Evolutionary conservation across 331 rosid genomes (phyloP), one percentile per base, ranked within the genome.

Genomic region (Rhamnella rubrinervis): DNA sequence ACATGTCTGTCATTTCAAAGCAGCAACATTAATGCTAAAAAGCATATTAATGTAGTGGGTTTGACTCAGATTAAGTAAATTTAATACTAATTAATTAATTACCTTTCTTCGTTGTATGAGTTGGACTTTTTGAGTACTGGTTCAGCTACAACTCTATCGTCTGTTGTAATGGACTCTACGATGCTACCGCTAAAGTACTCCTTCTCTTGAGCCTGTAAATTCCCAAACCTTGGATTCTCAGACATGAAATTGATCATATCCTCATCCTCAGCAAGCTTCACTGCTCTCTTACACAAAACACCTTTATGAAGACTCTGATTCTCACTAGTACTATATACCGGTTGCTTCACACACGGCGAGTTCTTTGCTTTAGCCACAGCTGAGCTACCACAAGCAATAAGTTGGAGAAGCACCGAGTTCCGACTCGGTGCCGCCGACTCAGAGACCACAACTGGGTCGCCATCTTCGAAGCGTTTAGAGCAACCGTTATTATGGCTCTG

Each of bases 171-270:
- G 55, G 90, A 75, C 63, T 93, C 98, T 2, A 93, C 83, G 23
- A 93, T 71, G 59, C 96, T 89, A 6, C 98, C 98, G 18, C 96
- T 93, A 55, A 93, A 93, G 57, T 88, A 93, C 63, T 88, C 98
- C 72, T 93, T 88, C 80, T 92, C 97, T 80, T 87, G 95, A 0
- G 75, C 51, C 75, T 82, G 89, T 65, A 82, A 67, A 47, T 89
- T 89, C 76, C 97, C 97, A 18, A 88, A 88, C 75, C 96, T 82
- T 9, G 96, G 96, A 57, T 89, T 86, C 81, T 86, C 96, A 59
- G 88, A 84, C 76, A 86, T 85, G 74, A 59, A 89, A 13, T 68
- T 86, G 8, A 89, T 82, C 85, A 84, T 78, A 25, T 85, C 88
- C 53, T 74, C 88, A 40, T 74, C 88, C 20, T 73, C 84, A 4